Evolutionary conservation across 1,284 basidiomycete species (phyloP).

Genomic region (Trichosporon sp.): DNA sequence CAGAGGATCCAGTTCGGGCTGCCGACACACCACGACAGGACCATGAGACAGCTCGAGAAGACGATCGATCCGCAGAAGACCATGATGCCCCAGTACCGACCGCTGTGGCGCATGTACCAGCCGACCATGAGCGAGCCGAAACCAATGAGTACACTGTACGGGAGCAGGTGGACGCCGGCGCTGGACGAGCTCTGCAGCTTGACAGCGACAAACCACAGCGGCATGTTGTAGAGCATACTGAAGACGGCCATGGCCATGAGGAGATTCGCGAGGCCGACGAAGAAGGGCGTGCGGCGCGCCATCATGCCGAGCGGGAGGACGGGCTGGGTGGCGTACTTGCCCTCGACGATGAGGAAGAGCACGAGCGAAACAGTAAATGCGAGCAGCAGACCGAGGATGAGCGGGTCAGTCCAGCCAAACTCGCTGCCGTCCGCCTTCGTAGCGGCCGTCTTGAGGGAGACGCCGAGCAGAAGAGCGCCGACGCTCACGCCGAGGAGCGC

Average conservation of each 20-base stretch:
- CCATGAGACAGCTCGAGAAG: slow-evolving; percentile 34
- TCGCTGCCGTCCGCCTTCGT: slow-evolving; percentile 36
- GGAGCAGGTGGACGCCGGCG: slow-evolving; percentile 80
- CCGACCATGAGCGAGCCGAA: slow-evolving; percentile 81
- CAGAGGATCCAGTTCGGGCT: slow-evolving; percentile 60
- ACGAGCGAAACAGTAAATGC: slow-evolving; percentile 62
- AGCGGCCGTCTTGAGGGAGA: slow-evolving; percentile 71
- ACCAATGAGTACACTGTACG: slow-evolving; percentile 66
- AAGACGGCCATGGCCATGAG: slow-evolving; percentile 66
- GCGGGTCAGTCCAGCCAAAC: slow-evolving; percentile 66
- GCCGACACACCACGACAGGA: slow-evolving; percentile 47
- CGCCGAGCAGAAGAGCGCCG: slow-evolving; percentile 71
- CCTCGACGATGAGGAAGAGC: slow-evolving; percentile 72
- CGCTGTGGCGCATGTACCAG: slow-evolving; percentile 80
- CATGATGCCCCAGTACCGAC: slow-evolving; percentile 69
- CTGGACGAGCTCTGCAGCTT: slow-evolving; percentile 70
- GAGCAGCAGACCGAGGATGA: slow-evolving; percentile 68
- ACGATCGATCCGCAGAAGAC: slow-evolving; percentile 35
- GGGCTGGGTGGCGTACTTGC: slow-evolving; percentile 70
- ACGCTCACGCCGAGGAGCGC: slow-evolving; percentile 73
- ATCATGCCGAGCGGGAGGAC: slow-evolving; percentile 80
- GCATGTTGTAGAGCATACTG: slow-evolving; percentile 82
- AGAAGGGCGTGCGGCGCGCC: slow-evolving; percentile 66
- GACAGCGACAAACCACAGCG: slow-evolving; percentile 89
- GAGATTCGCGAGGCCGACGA: slow-evolving; percentile 77